Percentiles rank a stretch among this genome's conserved stretches.
phyloP scores from a whole-genome alignment of 2,329 filamentous ascomycete genomes.

The Arthrinium phaeospermum region DNA sequence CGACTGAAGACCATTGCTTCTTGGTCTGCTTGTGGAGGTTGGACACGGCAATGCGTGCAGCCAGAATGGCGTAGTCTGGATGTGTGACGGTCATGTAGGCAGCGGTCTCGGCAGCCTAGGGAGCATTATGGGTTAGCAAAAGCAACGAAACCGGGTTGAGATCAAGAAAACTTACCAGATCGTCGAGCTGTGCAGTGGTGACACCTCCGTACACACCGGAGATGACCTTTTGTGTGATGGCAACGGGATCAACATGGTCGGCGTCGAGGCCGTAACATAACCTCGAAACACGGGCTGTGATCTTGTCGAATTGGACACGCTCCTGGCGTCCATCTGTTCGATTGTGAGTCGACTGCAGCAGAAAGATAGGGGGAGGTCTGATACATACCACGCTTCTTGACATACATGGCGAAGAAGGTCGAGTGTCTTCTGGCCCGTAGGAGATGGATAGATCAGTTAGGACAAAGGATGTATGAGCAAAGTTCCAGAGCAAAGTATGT shows the following conservation, averaged over 20 bases:
- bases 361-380: conserved; percentile 16
- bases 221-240: conserved; percentile 99
- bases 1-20: conserved; percentile 98
- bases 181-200: conserved; percentile 93
- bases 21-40: conserved; percentile 99
- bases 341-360: conserved; percentile 26
- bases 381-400: conserved; percentile 66
- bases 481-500: neutral
- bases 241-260: conserved; percentile 93
- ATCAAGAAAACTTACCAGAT: conserved; percentile 72
- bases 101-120: conserved; percentile 93
- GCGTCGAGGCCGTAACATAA: conserved; percentile 97
- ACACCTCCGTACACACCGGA: conserved; percentile 99
- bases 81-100: conserved; percentile 99
- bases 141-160: conserved; percentile 21
- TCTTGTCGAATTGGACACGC: conserved; percentile 99
- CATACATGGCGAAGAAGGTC: conserved; percentile 58
- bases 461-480: neutral
- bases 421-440: conserved; percentile 29
- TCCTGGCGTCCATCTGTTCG: conserved; percentile 95
- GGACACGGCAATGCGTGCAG: conserved; percentile 96
- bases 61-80: conserved; percentile 97
- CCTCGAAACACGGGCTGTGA: conserved; percentile 96
- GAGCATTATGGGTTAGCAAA: conserved; percentile 29
- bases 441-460: conserved; percentile 21